Evolutionary conservation across 257 asterid genomes (phyloP).

Genomic region (Scutellaria baicalensis): DNA sequence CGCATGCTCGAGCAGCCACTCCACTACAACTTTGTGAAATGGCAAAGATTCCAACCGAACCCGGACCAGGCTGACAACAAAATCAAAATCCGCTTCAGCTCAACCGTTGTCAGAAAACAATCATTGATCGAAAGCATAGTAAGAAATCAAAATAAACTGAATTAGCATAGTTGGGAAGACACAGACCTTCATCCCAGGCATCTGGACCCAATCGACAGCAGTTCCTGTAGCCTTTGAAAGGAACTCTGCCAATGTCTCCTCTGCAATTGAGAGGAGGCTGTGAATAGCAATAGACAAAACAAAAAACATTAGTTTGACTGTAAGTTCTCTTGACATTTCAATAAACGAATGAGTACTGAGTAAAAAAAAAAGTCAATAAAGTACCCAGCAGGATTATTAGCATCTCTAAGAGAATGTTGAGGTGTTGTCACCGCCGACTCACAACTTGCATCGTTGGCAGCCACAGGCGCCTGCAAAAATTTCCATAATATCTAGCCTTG

Average conservation of each 20-base stretch:
- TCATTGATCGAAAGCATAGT: background rate
- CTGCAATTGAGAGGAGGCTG: conserved; percentile 97
- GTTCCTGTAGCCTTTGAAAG: conserved; percentile 99
- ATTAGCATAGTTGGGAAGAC: background rate
- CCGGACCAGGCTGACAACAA: conserved; percentile 98
- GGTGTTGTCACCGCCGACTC: conserved; percentile 86
- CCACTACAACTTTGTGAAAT: conserved; percentile 87
- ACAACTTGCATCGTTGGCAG: conserved; percentile 68
- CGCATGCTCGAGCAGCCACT: conserved; percentile 99
- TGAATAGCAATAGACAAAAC: conserved; percentile 9
- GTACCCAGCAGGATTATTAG: conserved; percentile 98
- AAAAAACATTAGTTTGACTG: background rate
- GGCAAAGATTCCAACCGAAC: conserved; percentile 99
- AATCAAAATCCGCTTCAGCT: background rate
- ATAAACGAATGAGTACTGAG: background rate
- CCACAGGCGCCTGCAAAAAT: conserved; percentile 39
- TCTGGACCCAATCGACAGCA: conserved; percentile 99
- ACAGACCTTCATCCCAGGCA: conserved; percentile 99
- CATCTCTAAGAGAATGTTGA: conserved; percentile 75
- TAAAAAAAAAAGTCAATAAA: background rate
- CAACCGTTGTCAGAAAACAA: background rate
- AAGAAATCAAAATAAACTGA: background rate
- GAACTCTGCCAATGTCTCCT: conserved; percentile 99
- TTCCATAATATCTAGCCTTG: background rate
- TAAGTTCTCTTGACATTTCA: background rate